phyloP scores from a whole-genome alignment of 2,329 filamentous ascomycete species.

The Hypoxylon sp. region DNA sequence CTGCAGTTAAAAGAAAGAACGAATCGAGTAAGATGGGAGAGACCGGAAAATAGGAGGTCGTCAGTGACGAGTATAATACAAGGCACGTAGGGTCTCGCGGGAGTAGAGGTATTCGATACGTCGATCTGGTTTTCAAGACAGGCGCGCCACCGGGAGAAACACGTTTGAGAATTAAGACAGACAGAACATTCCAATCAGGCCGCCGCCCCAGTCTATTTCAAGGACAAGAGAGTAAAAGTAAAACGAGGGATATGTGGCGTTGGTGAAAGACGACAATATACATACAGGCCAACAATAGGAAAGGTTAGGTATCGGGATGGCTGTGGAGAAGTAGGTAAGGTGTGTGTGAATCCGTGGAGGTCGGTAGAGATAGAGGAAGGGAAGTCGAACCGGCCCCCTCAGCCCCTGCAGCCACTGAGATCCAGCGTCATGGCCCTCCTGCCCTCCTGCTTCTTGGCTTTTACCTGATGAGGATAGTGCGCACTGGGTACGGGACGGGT shows the following conservation, averaged over 20 bases:
- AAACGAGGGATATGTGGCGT: constrained; percentile 35
- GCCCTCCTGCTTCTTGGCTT: constrained; percentile 36
- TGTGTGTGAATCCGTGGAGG: constrained; percentile 36
- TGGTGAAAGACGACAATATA: constrained; percentile 27
- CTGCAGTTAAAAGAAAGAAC: constrained; percentile 35
- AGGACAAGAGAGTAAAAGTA: constrained; percentile 38
- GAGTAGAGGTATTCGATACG: constrained; percentile 46
- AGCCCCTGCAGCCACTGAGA: constrained; percentile 27
- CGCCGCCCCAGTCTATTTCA: constrained; percentile 41
- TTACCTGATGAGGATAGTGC: constrained; percentile 42
- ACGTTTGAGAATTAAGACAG: constrained; percentile 46
- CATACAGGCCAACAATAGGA: constrained; percentile 24
- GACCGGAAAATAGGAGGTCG: constrained; percentile 33
- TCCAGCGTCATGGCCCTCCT: constrained; percentile 28
- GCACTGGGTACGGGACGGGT: constrained; percentile 21
- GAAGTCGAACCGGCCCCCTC: constrained; percentile 18
- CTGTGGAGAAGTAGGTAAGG: constrained; percentile 38
- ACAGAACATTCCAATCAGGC: constrained; percentile 45
- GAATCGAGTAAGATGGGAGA: constrained; percentile 33
- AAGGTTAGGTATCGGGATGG: constrained; percentile 32
- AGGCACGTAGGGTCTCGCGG: constrained; percentile 50
- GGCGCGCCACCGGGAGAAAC: constrained; percentile 45
- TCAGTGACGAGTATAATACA: constrained; percentile 37
- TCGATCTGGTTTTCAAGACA: constrained; percentile 50
- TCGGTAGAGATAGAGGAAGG: constrained; percentile 33